Conservation (phyloP, 129 eudicot genomes). For the Ambrosia artemisiifolia region DNA sequence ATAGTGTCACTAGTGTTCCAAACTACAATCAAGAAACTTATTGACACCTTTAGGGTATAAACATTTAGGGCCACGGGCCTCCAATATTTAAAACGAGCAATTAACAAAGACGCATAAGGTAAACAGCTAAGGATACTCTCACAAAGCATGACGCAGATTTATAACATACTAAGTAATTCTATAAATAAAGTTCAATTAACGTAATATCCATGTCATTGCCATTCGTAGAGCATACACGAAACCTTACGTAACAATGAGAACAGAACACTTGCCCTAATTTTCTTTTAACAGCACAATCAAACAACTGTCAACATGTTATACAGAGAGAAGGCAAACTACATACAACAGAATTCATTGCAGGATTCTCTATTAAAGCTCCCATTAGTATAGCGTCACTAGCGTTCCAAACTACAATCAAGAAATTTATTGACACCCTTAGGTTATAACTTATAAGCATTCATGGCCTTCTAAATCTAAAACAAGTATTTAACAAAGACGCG, state of each 20-base stretch:
- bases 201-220: not conserved
- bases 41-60: not conserved
- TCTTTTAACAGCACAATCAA: not conserved
- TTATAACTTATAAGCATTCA: slow-evolving; percentile 4
- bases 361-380: slow-evolving; percentile 3
- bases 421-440: slow-evolving; percentile 2
- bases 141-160: not conserved
- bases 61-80: slow-evolving; percentile 1
- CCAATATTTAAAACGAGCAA: not conserved
- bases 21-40: slow-evolving; percentile 10
- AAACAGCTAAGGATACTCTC: slow-evolving; percentile 1
- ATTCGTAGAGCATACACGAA: not conserved
- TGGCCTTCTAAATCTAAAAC: not conserved
- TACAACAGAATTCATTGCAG: slow-evolving; percentile 5
- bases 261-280: slow-evolving; percentile 13
- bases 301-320: not conserved
- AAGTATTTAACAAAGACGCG: not conserved
- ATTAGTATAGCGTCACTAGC: slow-evolving; percentile 10
- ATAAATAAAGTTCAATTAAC: not conserved
- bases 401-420: slow-evolving; percentile 5
- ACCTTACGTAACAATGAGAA: not conserved
- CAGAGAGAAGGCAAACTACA: not conserved
- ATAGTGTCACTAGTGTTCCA: slow-evolving; percentile 4
- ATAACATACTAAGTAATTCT: not conserved
- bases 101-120: not conserved